Conservation (phyloP, 2,329 filamentous ascomycete genomes). For the Myriosclerotinia scirpicola region DNA sequence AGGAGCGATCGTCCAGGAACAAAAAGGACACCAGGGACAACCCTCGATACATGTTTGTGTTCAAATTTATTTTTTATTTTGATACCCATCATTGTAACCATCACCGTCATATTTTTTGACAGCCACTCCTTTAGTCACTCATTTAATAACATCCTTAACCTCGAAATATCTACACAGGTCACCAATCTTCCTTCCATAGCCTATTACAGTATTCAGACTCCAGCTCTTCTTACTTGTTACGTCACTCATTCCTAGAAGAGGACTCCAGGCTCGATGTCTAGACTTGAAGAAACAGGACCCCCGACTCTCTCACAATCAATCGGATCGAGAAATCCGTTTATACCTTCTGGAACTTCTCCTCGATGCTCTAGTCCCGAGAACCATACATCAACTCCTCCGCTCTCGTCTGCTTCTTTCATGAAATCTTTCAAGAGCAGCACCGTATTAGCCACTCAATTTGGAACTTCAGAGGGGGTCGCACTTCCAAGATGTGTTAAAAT, state of each 20-base stretch:
- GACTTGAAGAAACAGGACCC: not conserved
- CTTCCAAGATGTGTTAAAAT: not conserved
- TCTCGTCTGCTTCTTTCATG: not conserved
- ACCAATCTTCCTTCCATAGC: not conserved
- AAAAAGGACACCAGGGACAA: not conserved
- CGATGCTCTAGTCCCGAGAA: not conserved
- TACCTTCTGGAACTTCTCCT: not conserved
- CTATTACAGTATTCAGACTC: not conserved
- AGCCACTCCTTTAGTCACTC: slow-evolving; percentile 2
- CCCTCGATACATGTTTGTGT: not conserved
- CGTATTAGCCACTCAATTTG: not conserved
- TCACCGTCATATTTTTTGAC: not conserved
- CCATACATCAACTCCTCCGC: not conserved
- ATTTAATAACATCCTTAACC: not conserved
- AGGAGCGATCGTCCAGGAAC: not conserved
- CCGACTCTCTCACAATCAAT: not conserved
- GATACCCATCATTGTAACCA: not conserved
- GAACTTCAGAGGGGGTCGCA: slow-evolving; percentile 6
- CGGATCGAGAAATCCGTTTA: not conserved
- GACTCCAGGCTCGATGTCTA: not conserved
- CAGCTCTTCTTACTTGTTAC: not conserved
- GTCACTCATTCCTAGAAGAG: not conserved
- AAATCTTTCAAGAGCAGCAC: not conserved
- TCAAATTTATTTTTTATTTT: not conserved
- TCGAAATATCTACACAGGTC: not conserved